Conservation (phyloP, 305 asterid genomes). For the Ilex paraguariensis region DNA sequence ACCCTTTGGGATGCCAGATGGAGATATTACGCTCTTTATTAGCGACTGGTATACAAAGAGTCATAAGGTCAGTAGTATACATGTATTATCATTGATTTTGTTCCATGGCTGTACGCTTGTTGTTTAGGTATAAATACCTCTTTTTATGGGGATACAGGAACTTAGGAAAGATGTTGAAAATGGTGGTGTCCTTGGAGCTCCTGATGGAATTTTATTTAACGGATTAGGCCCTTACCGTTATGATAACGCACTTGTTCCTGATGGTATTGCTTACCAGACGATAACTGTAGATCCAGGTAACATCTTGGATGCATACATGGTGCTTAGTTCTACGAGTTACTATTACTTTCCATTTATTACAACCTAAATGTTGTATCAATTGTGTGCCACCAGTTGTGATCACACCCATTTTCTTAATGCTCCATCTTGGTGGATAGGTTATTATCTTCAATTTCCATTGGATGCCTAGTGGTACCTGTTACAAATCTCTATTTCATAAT, state of each 20-base stretch:
- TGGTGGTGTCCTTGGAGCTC: slow-evolving; percentile 66
- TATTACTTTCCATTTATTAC: neutral
- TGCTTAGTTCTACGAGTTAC: slow-evolving; percentile 1
- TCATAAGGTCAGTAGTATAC: slow-evolving; percentile 65
- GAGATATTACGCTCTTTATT: slow-evolving; percentile 74
- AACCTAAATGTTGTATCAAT: no score
- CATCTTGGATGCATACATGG: slow-evolving; percentile 3
- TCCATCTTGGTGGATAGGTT: no score
- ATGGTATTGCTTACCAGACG: slow-evolving; percentile 56
- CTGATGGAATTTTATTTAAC: slow-evolving; percentile 74
- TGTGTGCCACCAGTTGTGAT: no score
- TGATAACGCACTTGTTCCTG: slow-evolving; percentile 51
- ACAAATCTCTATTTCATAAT: no score
- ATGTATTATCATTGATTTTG: neutral
- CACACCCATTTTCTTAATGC: no score
- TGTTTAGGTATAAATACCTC: slow-evolving; percentile 1
- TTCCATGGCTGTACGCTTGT: slow-evolving; percentile 1
- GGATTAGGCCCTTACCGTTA: slow-evolving; percentile 85
- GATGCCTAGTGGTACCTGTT: no score
- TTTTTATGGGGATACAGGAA: slow-evolving; percentile 40
- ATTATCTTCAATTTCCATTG: no score
- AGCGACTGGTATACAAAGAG: slow-evolving; percentile 82
- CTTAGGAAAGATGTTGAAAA: slow-evolving; percentile 57
- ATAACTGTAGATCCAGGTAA: slow-evolving; percentile 83
- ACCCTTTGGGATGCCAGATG: slow-evolving; percentile 74